These are phyloP conservation scores for Exobasidium rhododendri DNA, from an alignment of 1,284 basidiomycete genomes.

Conservation along the genomic window DNA sequence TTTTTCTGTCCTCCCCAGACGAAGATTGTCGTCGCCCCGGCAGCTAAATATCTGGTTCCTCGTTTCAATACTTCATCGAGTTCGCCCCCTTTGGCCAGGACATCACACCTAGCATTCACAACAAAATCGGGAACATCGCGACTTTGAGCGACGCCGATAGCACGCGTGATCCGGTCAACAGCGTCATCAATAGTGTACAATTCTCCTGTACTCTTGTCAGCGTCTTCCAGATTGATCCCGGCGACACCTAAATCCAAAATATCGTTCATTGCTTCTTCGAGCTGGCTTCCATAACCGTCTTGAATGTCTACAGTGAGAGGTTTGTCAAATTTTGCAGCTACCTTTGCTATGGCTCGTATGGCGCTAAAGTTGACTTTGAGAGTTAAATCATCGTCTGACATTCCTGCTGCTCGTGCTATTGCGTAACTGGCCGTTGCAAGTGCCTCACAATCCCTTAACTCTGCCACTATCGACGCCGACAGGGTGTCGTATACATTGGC, in stretches of 20 bases:
- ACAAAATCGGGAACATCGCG: not conserved
- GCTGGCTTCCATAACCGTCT: not conserved
- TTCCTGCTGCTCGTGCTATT: too few relatives aligned
- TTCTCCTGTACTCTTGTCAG: not conserved
- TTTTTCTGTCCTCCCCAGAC: conserved; percentile 5
- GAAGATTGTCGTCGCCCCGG: not conserved
- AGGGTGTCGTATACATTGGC: too few relatives aligned
- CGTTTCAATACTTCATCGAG: not conserved
- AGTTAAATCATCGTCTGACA: too few relatives aligned
- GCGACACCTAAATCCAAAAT: not conserved
- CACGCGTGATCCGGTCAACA: not conserved
- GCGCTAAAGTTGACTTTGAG: too few relatives aligned
- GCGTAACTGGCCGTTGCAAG: too few relatives aligned
- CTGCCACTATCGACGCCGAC: too few relatives aligned
- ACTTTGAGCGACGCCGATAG: not conserved
- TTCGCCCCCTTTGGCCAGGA: not conserved
- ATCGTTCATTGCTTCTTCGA: not conserved
- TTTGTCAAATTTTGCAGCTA: too few relatives aligned
- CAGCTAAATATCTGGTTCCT: not conserved
- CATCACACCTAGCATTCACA: not conserved
- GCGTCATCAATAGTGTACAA: not conserved
- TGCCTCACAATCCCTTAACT: too few relatives aligned
- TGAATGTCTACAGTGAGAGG: conserved; percentile 1
- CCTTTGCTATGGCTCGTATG: too few relatives aligned
- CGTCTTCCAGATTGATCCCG: conserved; percentile 1